Evolutionary conservation across 2,329 filamentous ascomycete species (phyloP).

Genomic region (Sclerotinia subarctica): DNA sequence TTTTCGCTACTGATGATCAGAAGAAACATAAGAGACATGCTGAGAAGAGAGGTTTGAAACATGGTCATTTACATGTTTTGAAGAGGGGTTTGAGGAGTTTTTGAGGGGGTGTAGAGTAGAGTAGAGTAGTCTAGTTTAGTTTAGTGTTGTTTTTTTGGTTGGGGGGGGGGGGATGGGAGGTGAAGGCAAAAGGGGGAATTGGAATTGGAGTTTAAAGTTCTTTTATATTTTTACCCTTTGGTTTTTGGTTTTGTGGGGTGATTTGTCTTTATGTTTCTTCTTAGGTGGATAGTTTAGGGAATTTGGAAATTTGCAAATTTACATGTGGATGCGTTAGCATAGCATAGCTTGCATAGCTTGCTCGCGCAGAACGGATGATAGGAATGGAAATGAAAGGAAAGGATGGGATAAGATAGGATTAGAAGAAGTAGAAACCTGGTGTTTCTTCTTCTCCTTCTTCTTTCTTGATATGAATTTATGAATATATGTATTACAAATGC

Average conservation of each 20-base stretch:
- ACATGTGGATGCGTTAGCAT: too few species aligned
- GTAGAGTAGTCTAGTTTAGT: too few species aligned
- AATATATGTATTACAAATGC: too few species aligned
- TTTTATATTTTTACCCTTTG: neutral
- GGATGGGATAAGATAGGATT: neutral
- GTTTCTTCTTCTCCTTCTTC: neutral
- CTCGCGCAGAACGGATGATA: too few species aligned
- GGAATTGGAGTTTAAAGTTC: neutral
- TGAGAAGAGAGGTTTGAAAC: neutral
- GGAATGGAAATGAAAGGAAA: neutral
- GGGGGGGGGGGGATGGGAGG: too few species aligned
- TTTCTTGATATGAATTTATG: neutral
- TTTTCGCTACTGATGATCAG: conserved; percentile 28
- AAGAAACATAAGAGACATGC: neutral
- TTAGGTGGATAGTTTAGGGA: neutral
- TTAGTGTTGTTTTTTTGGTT: too few species aligned
- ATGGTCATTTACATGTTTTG: neutral
- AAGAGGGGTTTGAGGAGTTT: neutral
- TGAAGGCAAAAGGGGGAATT: too few species aligned
- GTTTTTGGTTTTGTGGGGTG: too few species aligned
- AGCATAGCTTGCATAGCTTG: neutral
- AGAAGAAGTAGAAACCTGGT: neutral
- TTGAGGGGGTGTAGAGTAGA: too few species aligned
- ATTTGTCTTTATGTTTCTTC: neutral
- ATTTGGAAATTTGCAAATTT: neutral